phyloP scores from a whole-genome alignment of 169 alveolate species.

The Eimeria necatrix region DNA sequence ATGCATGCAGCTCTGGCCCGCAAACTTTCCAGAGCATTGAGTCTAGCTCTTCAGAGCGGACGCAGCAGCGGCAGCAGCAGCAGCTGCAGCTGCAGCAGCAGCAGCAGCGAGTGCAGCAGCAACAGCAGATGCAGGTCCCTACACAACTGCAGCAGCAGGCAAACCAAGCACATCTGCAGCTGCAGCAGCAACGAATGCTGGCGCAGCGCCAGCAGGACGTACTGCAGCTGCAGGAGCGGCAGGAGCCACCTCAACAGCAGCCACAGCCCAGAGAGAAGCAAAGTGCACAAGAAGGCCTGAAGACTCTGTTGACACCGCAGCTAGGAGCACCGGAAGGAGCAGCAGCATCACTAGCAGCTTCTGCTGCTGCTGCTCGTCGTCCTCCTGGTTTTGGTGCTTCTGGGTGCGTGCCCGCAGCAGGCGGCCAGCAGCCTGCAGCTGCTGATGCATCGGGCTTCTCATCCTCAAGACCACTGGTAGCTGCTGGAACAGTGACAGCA shows the following conservation, averaged over 20 bases:
- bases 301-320: not conserved
- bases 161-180: not conserved
- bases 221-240: conserved; percentile 15
- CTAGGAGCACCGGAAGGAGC: not conserved
- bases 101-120: not conserved
- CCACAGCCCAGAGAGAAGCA: not conserved
- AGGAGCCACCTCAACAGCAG: conserved; percentile 2
- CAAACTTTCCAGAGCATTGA: too few species aligned
- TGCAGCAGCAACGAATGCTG: not conserved
- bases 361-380: conserved; percentile 41
- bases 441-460: conserved; percentile 2
- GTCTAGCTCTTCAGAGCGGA: not conserved
- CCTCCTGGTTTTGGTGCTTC: not conserved
- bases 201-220: not conserved
- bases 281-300: not conserved
- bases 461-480: not conserved
- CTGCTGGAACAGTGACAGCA: not conserved
- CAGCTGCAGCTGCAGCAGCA: not conserved
- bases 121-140: not conserved
- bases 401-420: not conserved
- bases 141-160: not conserved
- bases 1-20: not conserved
- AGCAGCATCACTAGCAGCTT: not conserved
- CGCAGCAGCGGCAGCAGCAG: conserved; percentile 44
- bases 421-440: not conserved